Evolutionary conservation across 1,139 yeast species (phyloP).

Genomic region (Suhomyces bolitotheri): DNA sequence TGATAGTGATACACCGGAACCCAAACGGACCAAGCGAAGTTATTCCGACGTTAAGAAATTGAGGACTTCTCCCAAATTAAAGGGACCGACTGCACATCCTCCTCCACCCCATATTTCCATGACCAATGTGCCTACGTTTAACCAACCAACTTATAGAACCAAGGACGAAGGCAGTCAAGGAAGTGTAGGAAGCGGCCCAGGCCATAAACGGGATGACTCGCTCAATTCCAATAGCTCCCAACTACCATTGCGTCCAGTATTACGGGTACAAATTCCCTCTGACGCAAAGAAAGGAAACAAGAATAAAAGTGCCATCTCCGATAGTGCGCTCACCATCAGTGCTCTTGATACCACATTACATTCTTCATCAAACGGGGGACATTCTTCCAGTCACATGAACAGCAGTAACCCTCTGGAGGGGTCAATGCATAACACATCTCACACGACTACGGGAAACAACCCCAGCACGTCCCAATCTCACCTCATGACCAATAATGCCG

Average conservation of each 20-base stretch:
- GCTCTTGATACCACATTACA: constrained; percentile 33
- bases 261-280: constrained; percentile 53
- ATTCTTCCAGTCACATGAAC: constrained; percentile 5
- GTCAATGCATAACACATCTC: constrained; percentile 4
- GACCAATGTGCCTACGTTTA: constrained; percentile 33
- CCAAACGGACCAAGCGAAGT: constrained; percentile 27
- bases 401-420: constrained; percentile 8
- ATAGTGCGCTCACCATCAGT: constrained; percentile 40
- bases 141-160: constrained; percentile 18
- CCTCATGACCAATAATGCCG: constrained; percentile 1
- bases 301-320: constrained; percentile 15
- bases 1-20: constrained; percentile 31
- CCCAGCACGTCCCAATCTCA: background rate
- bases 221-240: constrained; percentile 12
- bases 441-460: background rate
- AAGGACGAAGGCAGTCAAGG: constrained; percentile 9
- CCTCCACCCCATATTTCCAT: constrained; percentile 31
- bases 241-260: constrained; percentile 44
- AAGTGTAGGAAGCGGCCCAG: background rate
- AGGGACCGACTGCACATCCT: constrained; percentile 17
- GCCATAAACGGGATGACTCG: constrained; percentile 18
- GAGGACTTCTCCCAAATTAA: constrained; percentile 8
- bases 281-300: constrained; percentile 30
- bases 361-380: constrained; percentile 9
- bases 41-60: constrained; percentile 9